Evolutionary conservation across 2,329 filamentous ascomycete genomes (phyloP), one percentile per base, ranked within the genome.

Genomic region (Aspergillus unguis): DNA sequence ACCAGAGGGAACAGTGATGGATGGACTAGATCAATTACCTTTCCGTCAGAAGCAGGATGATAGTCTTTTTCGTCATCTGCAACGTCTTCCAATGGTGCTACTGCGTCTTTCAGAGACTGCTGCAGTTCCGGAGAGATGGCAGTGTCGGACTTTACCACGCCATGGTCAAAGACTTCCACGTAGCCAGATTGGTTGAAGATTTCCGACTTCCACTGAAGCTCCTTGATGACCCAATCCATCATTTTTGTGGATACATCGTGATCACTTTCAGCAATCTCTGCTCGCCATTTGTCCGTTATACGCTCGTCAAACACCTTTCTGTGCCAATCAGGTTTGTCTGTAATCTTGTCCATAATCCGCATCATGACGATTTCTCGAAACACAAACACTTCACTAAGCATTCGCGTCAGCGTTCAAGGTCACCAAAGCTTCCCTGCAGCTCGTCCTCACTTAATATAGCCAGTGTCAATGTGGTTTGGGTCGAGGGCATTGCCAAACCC

Each of bases 21-120:
- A 7, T 11, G 32, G 32, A 33, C 32, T 33, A 56, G 88, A 62
- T 88, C 79, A 1, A 86, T 75, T 0, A 88, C 84, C 53, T 78
- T 79, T 0, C 72, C 66, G 31, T 82, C 71, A 1, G 80, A 83
- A 2, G 77, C 72, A 0, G 84, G 84, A 65, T 87, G 84, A 76
- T 82, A 88, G 64, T 88, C 85, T 60, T 81, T 81, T 33, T 72
- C 44, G 0, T 69, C 46, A 3, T 81, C 79, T 5, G 51, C 41
- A 23, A 54, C 43, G 37, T 80, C 63, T 58, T 86, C 80, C 1
- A 89, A 68, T 0, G 66, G 66, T 1, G 66, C 64, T 26, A 82
- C 78, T 1, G 74, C 78, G 4, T 66, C 61, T 32, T 68, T 72
- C 2, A 87, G 72, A 0, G 67, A 65, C 1, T 75, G 27, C 10